Evolutionary conservation across 352 stramenopile species (phyloP), one percentile per base, ranked within the genome.

Genomic region (Elongisporangium anandrum): DNA sequence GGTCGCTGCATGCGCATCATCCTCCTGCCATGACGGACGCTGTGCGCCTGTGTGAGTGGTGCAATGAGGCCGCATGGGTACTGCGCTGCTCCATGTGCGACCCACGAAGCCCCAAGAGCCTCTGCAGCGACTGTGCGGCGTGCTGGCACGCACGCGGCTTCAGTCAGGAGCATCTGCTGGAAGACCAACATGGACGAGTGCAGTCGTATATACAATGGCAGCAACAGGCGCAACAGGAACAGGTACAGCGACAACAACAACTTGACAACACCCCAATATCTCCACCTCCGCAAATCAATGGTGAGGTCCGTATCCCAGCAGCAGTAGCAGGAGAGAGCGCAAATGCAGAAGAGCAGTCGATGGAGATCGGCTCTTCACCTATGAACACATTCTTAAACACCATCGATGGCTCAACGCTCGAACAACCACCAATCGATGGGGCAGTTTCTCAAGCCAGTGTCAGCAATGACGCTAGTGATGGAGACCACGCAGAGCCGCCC

Each of bases 141-240:
- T 54, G 63, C 12, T 84, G 75, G 75, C 75, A 84, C 60, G 68
- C 67, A 34, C 69, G 75, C 16, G 75, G 75, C 16, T 64, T 64
- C 51, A 65, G 61, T 15, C 52, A 71, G 38, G 64, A 59, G 52
- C 75, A 84, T 52, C 55, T 58, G 45, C 52, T 81, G 47, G 66
- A 60, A 29, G 76, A 39, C 29, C 48, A 24, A 50, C 24, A 61
- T 19, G 69, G 69, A 34, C 50, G 63, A 22, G 69, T 51, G 15
- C 64, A 54, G 16, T 63, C 66, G 4, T 78, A 63, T 59, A 54
- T 51, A 48, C 54, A 51, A 10, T 78, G 70, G 70, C 47, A n/a
- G n/a, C n/a, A n/a, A n/a, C n/a, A n/a, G n/a, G n/a, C n/a, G n/a
- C n/a, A 19, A 29, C 2, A 29, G 8, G 29, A 61, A 45, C 47